A percentile compares a stretch with the other conserved stretches of the same genome.
phyloP scores from a whole-genome alignment of 805 yeast genomes.

The Yarrowia yakushimensis region DNA sequence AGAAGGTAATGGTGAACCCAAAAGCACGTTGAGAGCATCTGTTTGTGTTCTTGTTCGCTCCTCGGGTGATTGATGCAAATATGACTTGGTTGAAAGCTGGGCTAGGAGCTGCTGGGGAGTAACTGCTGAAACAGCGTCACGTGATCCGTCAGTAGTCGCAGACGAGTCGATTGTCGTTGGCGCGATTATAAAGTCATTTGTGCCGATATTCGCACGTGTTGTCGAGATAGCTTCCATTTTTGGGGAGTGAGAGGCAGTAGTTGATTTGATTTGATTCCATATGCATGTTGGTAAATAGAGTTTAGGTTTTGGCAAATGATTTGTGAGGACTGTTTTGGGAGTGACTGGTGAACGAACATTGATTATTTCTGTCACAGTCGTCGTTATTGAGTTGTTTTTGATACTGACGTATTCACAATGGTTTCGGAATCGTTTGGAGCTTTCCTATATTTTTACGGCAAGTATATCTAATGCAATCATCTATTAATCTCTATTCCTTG shows the following conservation, averaged over 20 bases:
- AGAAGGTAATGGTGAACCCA: background rate
- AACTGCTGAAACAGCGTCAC: background rate
- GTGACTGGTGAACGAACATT: too few species aligned
- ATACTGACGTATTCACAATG: too few species aligned
- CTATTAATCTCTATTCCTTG: too few species aligned
- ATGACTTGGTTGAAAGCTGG: background rate
- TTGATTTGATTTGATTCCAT: background rate
- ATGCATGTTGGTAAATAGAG: background rate
- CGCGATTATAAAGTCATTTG: background rate
- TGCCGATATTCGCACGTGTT: background rate
- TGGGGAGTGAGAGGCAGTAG: background rate
- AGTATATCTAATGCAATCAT: too few species aligned
- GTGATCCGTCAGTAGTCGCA: background rate
- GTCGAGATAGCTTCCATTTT: slow-evolving; percentile 11
- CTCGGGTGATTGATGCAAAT: background rate
- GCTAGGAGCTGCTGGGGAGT: background rate
- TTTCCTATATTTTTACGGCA: too few species aligned
- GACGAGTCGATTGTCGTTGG: background rate
- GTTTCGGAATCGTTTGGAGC: too few species aligned
- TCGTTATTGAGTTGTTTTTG: too few species aligned
- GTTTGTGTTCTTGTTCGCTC: background rate
- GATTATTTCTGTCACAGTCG: too few species aligned
- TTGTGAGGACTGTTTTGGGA: too few species aligned
- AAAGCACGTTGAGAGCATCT: background rate
- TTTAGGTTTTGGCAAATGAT: background rate